Base-by-base conservation (phyloP, 495 filamentous ascomycete genomes). In the Aspergillus biplanus region DNA sequence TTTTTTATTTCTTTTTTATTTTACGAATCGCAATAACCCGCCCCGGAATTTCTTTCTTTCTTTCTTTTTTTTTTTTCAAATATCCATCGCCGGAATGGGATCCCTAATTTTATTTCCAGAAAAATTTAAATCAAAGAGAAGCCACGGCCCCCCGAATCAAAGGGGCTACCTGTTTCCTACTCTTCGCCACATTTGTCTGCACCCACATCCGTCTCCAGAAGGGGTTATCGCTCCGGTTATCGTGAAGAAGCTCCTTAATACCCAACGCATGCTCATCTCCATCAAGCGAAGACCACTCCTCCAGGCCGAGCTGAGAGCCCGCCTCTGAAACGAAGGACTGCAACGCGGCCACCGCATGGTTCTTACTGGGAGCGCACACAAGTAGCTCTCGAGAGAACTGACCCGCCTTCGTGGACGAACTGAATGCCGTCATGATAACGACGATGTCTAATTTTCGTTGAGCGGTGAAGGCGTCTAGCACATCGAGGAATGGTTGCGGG, bases 141-240 rank as follows among this genome's bases (percentile, higher is more conserved):
- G 77, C 76, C 70, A 92, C 82, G 21, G 82, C 86, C 64, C 84
- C 83, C 69, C 92, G 85, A 67, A 98, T 64, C 74, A 96, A 76
- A 34, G 94, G 94, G 35, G 89, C 93, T 47, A 98, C 91, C 80
- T 92, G 89, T 78, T 98, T 98, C 67, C 94, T 80, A 74, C 93
- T 97, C 62, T 86, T 80, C 53, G 83, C 80, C 27, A 89, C 65
- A 66, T 87, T 82, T 31, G 72, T 75, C 80, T 97, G 93, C 65
- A 78, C 73, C 90, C 91, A 94, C 33, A 89, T 79, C 52, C 69
- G 68, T 7, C 73, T 68, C 71, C 72, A 78, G 7, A 55, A n/a
- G 0, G 56, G 63, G 3, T 42, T 44, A 9, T 72, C 60, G 8
- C 65, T 65, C 32, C 21, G 47, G 21, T 33, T 9, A 12, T 32